Percentiles rank a stretch among this genome's conserved stretches.
phyloP scores from a whole-genome alignment of 2,329 filamentous ascomycete genomes.

The Aspergillus sp. region DNA sequence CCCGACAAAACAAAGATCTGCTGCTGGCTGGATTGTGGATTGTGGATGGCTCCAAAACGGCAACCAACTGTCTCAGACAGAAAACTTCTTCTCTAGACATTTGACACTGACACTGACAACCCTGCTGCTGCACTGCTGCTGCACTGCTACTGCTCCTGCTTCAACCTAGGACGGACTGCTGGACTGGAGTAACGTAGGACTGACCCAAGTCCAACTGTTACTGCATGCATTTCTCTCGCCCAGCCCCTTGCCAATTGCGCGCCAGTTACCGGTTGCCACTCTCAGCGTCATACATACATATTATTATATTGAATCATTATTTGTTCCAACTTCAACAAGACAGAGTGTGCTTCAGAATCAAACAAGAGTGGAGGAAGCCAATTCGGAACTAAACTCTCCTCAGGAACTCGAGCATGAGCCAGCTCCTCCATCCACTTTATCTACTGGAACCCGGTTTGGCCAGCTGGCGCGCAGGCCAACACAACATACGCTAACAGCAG shows the following conservation, averaged over 20 bases:
- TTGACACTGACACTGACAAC: too few relatives aligned
- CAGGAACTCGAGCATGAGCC: neutral
- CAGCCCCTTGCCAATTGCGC: neutral
- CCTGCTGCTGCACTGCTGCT: too few relatives aligned
- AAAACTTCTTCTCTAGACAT: too few relatives aligned
- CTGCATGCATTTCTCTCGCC: neutral
- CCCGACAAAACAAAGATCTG: neutral
- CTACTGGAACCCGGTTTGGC: neutral
- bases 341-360: neutral
- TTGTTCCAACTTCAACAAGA: neutral
- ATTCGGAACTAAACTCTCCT: neutral
- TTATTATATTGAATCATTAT: too few relatives aligned
- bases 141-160: neutral
- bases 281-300: too few relatives aligned
- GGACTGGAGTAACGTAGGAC: neutral
- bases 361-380: neutral
- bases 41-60: slow-evolving; percentile 17
- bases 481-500: neutral
- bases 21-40: neutral
- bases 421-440: too few relatives aligned
- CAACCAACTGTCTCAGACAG: too few relatives aligned
- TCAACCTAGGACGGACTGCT: neutral
- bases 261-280: neutral
- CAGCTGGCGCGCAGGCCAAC: neutral
- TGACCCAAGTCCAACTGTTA: neutral